Conservation (phyloP, 2,329 filamentous ascomycete genomes). For the Xylariaceae sp. region DNA sequence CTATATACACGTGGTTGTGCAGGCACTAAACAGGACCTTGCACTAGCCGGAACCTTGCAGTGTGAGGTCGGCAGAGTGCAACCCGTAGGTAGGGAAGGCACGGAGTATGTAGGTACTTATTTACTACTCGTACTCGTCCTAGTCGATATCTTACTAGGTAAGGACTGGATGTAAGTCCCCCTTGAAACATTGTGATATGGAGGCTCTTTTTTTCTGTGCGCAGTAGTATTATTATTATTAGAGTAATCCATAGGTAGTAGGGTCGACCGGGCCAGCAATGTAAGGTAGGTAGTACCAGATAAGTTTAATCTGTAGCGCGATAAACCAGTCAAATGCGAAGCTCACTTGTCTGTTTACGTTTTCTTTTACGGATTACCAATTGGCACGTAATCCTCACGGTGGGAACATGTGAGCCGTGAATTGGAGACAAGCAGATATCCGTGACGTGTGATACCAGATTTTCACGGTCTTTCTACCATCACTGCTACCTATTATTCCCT, state of each 20-base stretch:
- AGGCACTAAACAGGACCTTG: conserved; percentile 7
- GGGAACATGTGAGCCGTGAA: neutral
- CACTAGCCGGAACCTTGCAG: neutral
- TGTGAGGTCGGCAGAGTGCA: neutral
- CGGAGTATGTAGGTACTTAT: neutral
- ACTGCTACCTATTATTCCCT: neutral
- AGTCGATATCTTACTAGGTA: neutral
- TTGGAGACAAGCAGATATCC: neutral
- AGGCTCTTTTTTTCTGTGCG: neutral
- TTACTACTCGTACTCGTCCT: no score
- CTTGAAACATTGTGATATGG: neutral
- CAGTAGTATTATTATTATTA: neutral
- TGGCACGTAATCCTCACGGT: neutral
- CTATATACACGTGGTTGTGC: conserved; percentile 12
- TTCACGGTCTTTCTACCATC: neutral
- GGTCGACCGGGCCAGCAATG: neutral
- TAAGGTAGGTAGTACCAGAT: neutral
- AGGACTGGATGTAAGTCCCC: no score
- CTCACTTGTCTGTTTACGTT: neutral
- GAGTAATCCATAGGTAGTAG: neutral
- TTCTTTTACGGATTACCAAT: neutral
- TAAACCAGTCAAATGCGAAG: neutral
- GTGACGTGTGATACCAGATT: conserved; percentile 4
- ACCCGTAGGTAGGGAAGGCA: neutral
- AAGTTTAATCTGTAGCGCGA: neutral